These are phyloP conservation scores for Penicillium coffeae DNA, from an alignment of 495 filamentous ascomycete species.

Conservation along the genomic window DNA sequence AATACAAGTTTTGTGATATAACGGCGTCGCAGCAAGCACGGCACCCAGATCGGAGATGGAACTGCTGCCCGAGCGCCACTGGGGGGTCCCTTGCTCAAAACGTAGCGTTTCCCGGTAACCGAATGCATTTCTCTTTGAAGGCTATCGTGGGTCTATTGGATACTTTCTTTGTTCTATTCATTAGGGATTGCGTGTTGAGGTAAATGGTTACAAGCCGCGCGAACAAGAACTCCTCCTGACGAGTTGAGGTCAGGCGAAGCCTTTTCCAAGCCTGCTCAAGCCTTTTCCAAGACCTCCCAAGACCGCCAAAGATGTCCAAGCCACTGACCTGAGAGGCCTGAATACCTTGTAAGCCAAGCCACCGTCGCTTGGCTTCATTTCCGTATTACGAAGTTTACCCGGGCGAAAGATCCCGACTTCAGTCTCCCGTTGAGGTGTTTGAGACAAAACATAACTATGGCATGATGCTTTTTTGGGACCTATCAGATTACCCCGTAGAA, in stretches of 20 bases:
- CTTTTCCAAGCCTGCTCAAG: not conserved
- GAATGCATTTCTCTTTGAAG: no score
- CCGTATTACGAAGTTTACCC: not conserved
- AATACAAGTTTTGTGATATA: not conserved
- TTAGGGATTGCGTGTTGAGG: no score
- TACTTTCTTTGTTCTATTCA: no score
- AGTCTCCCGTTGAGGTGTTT: not conserved
- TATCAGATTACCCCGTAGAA: not conserved
- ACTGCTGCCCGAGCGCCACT: not conserved
- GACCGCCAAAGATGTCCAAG: not conserved
- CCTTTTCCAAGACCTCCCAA: not conserved
- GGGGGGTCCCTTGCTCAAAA: not conserved
- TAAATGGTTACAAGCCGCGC: no score
- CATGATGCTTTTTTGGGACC: no score
- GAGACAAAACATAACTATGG: not conserved
- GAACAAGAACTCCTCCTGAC: no score
- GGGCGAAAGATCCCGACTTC: not conserved
- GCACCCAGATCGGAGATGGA: not conserved
- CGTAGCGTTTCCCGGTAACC: not conserved
- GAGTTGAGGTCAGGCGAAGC: no score
- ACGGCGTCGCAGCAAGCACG: not conserved
- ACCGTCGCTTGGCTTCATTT: not conserved
- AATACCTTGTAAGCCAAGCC: not conserved
- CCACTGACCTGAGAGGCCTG: not conserved
- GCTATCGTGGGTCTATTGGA: no score